Conservation (phyloP, 2,329 filamentous ascomycete genomes). For the Colletotrichum filicis region DNA sequence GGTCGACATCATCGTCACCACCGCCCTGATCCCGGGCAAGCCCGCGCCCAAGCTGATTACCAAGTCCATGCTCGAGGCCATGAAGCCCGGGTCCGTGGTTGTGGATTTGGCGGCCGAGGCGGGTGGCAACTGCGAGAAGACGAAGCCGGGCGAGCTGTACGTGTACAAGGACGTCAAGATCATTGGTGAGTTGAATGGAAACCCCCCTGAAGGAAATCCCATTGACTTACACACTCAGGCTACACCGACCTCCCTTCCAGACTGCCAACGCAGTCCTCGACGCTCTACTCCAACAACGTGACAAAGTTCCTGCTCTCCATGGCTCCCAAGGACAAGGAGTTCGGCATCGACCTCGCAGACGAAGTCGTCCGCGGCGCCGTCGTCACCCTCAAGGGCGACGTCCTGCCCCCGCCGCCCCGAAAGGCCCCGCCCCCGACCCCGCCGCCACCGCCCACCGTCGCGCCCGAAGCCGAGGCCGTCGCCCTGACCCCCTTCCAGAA, state of each 20-base stretch:
- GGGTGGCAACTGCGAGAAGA: conserved; percentile 88
- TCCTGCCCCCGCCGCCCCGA: conserved; percentile 80
- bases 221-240: conserved; percentile 54
- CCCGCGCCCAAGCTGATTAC: conserved; percentile 88
- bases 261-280: conserved; percentile 88
- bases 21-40: conserved; percentile 87
- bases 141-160: conserved; percentile 76
- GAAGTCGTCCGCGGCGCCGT: conserved; percentile 89
- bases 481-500: conserved; percentile 86
- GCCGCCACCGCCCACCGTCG: conserved; percentile 46
- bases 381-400: conserved; percentile 80
- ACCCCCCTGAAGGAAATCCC: neutral
- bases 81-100: conserved; percentile 91
- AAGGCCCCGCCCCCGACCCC: conserved; percentile 68
- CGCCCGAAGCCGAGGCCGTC: conserved; percentile 67
- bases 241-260: conserved; percentile 91
- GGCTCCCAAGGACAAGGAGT: conserved; percentile 79
- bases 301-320: conserved; percentile 89
- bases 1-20: conserved; percentile 93
- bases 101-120: conserved; percentile 90
- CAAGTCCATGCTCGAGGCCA: conserved; percentile 80
- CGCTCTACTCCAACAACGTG: conserved; percentile 93
- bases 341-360: conserved; percentile 82
- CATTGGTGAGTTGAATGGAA: conserved; percentile 68
- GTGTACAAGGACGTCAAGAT: conserved; percentile 83